Evolutionary conservation across 306 rosid genomes (phyloP).

Genomic region (Luffa acutangula): DNA sequence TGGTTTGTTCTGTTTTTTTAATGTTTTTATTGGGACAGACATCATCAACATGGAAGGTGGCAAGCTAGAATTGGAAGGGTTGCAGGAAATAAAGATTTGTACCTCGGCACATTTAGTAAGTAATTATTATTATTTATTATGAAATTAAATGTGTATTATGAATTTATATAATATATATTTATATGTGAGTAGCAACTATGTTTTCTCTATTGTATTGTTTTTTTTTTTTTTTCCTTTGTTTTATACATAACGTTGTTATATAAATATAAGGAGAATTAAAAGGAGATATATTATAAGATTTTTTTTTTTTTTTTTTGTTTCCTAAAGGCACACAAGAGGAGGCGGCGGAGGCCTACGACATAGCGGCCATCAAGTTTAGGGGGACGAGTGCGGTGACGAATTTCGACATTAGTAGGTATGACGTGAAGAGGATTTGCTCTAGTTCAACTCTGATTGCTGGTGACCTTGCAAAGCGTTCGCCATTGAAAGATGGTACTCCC

Average conservation of each 20-base stretch:
- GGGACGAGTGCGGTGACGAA: conserved; percentile 96
- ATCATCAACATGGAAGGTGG: conserved; percentile 99
- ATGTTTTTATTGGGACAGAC: conserved; percentile 35
- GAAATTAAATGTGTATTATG: background rate
- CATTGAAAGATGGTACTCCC: conserved; percentile 20
- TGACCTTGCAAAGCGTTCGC: conserved; percentile 75
- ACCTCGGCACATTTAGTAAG: conserved; percentile 98
- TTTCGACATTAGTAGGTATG: conserved; percentile 86
- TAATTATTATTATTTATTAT: background rate
- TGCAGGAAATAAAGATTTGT: conserved; percentile 95
- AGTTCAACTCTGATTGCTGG: conserved; percentile 82
- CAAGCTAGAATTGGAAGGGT: conserved; percentile 98
- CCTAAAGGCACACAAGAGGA: conserved; percentile 86
- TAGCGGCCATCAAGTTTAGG: conserved; percentile 95
- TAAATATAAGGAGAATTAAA: too few species aligned
- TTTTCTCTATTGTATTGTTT: background rate
- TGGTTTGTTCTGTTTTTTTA: background rate
- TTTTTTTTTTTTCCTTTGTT: background rate
- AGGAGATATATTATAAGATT: background rate
- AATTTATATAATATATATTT: background rate
- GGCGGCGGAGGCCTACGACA: conserved; percentile 98
- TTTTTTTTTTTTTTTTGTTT: background rate
- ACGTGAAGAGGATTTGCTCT: conserved; percentile 96
- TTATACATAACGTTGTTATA: too few species aligned
- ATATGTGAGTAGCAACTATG: background rate